Evolutionary conservation across 2,329 filamentous ascomycete species (phyloP), one percentile per base, ranked within the genome.

Genomic region (Nectriaceae sp.): DNA sequence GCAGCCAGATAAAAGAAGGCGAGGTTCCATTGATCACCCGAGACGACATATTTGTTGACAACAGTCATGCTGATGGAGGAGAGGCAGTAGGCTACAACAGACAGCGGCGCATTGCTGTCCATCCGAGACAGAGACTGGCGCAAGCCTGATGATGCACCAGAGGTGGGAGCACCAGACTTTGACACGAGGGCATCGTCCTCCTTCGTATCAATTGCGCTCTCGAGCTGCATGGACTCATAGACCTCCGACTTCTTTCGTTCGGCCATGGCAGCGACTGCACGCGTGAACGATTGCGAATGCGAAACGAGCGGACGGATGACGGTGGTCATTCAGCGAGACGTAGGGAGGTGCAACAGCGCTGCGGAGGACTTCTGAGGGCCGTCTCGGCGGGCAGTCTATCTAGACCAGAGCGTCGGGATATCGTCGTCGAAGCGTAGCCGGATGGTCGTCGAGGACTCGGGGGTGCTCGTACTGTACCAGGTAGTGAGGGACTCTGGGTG

Each of bases 41-140:
- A 97, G 40, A 99, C 84, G 54, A 97, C 92, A 70, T 95, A 99
- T 79, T 99, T 99, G 77, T 99, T 99, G 70, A 95, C 94, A n/a
- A 97, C 89, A 6, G 94, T 99, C 94, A 99, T 99, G 70, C 93
- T 83, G 67, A 99, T 99, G n/a, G 92, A 97, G 44, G 93, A 90
- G 64, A 88, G 78, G 72, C 94, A 99, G 78, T 99, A 99, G 41
- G 89, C 84, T 57, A 96, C 67, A 62, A 99, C 89, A 19, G 93
- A n/a, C 91, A 40, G 94, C 69, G 39, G 83, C 76, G 91, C 89
- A 70, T 84, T 94, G 73, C 91, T 90, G 63, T 86, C 81, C 53
- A 90, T 68, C n/a, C n/a, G n/a, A n/a, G n/a, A n/a, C n/a, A n/a
- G n/a, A n/a, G n/a, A n/a, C n/a, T n/a, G n/a, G n/a, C n/a, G n/a